Conservation (phyloP, 169 alveolate species). For the Blepharisma undulans region DNA sequence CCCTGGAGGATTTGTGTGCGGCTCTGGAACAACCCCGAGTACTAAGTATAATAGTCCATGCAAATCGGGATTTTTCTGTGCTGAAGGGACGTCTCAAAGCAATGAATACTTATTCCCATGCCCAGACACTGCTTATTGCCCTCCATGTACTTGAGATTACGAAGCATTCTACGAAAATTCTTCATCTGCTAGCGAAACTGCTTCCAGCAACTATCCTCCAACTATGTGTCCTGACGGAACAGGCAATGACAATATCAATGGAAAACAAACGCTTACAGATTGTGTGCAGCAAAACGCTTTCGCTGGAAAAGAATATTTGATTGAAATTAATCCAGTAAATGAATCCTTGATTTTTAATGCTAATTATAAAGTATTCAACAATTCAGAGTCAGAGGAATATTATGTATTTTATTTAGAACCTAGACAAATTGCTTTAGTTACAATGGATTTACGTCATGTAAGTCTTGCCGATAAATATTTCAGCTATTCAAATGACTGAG, state of each 20-base stretch:
- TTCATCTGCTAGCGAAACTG: neutral
- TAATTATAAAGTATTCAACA: neutral
- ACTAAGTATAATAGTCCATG: constrained; percentile 5
- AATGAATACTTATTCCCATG: constrained; percentile 25
- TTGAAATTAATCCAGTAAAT: constrained; percentile 10
- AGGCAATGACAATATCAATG: neutral
- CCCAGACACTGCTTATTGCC: constrained; percentile 35
- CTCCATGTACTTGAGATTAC: constrained; percentile 32
- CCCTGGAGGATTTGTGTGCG: constrained; percentile 39
- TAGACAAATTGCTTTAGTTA: constrained; percentile 32
- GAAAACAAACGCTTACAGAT: neutral
- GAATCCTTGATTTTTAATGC: neutral
- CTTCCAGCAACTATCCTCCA: constrained; percentile 9
- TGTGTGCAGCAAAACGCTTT: neutral
- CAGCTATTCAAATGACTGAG: constrained; percentile 20
- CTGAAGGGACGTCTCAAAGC: neutral
- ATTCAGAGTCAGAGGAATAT: neutral
- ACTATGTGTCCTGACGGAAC: constrained; percentile 33
- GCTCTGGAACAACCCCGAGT: neutral
- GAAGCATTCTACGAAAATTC: neutral
- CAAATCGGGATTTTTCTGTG: constrained; percentile 23
- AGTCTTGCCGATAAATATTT: neutral
- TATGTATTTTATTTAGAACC: constrained; percentile 1
- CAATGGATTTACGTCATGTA: constrained; percentile 16
- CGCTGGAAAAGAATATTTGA: neutral